These are phyloP conservation scores for Mycena indigotica DNA, from an alignment of 768 basidiomycete species.

Conservation along the genomic window DNA sequence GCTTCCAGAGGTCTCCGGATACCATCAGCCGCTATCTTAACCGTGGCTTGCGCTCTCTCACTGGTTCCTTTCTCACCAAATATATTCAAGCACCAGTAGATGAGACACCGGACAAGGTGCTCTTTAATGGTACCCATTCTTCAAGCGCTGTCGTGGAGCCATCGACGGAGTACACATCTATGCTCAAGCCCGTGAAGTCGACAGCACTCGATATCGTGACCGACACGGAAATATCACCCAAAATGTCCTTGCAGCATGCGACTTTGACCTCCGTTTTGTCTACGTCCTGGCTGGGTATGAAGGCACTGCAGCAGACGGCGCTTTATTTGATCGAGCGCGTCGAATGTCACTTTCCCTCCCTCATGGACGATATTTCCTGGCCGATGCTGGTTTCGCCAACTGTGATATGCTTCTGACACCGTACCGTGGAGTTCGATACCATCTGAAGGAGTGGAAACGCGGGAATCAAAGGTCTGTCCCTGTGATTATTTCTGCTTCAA, in stretches of 20 bases:
- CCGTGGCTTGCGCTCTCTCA: neutral
- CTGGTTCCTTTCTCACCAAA: neutral
- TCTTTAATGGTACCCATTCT: conserved; percentile 26
- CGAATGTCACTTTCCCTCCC: neutral
- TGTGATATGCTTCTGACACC: conserved; percentile 26
- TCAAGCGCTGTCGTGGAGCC: conserved; percentile 23
- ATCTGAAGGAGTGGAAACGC: conserved; percentile 27
- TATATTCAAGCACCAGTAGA: neutral
- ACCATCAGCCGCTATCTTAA: conserved; percentile 6
- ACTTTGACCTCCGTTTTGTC: conserved; percentile 24
- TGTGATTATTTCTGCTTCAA: neutral
- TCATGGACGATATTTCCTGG: neutral
- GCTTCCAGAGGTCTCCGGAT: conserved; percentile 1
- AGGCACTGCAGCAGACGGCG: neutral
- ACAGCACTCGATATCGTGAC: neutral
- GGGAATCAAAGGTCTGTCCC: conserved; percentile 1
- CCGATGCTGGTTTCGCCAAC: neutral
- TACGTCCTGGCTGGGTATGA: neutral
- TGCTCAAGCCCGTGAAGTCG: neutral
- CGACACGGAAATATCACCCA: conserved; percentile 21
- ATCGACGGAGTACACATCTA: conserved; percentile 30
- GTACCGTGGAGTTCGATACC: conserved; percentile 25
- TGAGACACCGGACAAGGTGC: conserved; percentile 15
- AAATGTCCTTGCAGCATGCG: conserved; percentile 26
- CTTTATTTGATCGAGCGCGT: neutral